Conservation (phyloP, 345 rosid species). For the Toxicodendron radicans region DNA sequence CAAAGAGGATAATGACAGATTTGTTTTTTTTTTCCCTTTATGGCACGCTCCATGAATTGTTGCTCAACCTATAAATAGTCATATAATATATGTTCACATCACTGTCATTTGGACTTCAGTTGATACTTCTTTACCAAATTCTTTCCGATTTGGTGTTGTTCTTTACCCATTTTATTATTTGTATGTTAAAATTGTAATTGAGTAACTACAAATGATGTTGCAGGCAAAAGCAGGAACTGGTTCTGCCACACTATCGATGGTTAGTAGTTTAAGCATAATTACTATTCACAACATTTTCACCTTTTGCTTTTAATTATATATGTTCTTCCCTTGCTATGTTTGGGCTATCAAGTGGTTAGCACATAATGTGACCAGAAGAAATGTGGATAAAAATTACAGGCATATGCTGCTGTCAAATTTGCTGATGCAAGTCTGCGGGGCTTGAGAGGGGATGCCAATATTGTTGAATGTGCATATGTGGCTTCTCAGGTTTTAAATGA, state of each 20-base stretch:
- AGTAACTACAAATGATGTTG: constrained; percentile 17
- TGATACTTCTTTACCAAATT: background rate
- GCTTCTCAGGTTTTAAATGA: constrained; percentile 59
- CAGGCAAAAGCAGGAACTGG: constrained; percentile 99
- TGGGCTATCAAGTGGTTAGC: background rate
- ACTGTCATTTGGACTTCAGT: background rate
- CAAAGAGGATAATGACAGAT: background rate
- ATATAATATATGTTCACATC: background rate
- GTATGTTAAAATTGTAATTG: background rate
- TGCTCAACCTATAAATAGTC: background rate
- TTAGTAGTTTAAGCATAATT: constrained; percentile 25
- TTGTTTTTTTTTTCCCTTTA: background rate
- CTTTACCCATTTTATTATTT: background rate
- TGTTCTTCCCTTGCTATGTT: background rate
- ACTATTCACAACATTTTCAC: background rate
- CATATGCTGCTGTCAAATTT: constrained; percentile 96
- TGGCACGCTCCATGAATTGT: background rate
- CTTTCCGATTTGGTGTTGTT: background rate
- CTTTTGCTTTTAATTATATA: background rate
- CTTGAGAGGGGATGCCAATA: constrained; percentile 76
- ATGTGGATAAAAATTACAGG: constrained; percentile 44
- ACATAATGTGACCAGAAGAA: background rate
- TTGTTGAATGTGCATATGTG: constrained; percentile 76
- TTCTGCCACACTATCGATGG: constrained; percentile 97
- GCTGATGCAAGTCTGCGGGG: constrained; percentile 91